Percentiles rank a stretch among this genome's conserved stretches.
phyloP scores from a whole-genome alignment of 345 rosid species.

The Balakata baccata region DNA sequence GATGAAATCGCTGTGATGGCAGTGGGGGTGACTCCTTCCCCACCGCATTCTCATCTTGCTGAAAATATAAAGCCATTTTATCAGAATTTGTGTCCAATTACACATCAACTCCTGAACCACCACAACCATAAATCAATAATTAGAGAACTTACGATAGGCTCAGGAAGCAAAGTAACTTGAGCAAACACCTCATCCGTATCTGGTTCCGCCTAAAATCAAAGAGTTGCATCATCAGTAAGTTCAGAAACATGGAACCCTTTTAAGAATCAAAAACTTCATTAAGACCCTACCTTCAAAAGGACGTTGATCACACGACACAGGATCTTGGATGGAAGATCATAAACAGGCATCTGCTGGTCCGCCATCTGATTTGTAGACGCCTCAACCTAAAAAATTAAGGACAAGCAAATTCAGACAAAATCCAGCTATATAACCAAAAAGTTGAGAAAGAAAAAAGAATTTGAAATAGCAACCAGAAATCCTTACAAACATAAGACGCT shows the following conservation, averaged over 20 bases:
- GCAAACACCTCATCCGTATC: constrained; percentile 61
- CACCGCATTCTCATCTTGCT: constrained; percentile 39
- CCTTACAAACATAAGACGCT: not conserved
- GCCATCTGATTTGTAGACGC: constrained; percentile 50
- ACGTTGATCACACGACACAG: constrained; percentile 49
- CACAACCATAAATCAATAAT: not conserved
- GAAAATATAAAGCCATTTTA: not conserved
- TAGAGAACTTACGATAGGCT: constrained; percentile 26
- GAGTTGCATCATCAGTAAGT: not conserved
- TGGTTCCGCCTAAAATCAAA: constrained; percentile 42
- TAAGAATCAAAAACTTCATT: not conserved
- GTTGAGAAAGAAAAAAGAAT: too few relatives aligned
- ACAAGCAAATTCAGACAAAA: constrained; percentile 3
- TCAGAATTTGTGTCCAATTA: not conserved
- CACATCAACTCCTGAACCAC: not conserved
- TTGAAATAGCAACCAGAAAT: not conserved
- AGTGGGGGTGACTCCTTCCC: constrained; percentile 34
- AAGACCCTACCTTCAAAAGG: constrained; percentile 31
- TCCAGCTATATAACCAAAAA: not conserved
- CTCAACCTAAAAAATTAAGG: constrained; percentile 31
- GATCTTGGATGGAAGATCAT: constrained; percentile 41
- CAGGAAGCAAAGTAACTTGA: constrained; percentile 48
- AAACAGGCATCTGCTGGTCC: constrained; percentile 45
- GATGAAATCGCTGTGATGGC: constrained; percentile 31
- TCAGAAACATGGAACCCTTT: not conserved